Percentiles rank a stretch among this genome's conserved stretches.
Evolutionary conservation across 495 filamentous ascomycete genomes (phyloP).

Genomic region (Aspergillus sclerotiicarbonarius): DNA sequence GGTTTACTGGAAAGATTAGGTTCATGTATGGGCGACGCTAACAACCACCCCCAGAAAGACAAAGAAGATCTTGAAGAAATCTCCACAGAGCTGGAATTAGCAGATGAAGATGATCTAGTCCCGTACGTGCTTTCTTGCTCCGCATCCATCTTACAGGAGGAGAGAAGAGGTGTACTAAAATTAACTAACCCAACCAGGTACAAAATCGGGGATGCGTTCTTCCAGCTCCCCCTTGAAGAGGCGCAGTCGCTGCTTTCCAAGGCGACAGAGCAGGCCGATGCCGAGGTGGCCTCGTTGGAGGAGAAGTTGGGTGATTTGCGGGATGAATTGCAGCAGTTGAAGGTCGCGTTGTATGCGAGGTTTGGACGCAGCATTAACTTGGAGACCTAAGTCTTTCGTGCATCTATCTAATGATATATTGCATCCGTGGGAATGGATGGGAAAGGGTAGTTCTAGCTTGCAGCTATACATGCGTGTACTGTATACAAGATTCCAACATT

Average conservation of each 20-base stretch:
- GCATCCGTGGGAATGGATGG: neutral
- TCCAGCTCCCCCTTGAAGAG: constrained; percentile 77
- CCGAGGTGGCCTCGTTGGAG: constrained; percentile 72
- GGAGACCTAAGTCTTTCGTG: constrained; percentile 61
- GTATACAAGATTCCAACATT: neutral
- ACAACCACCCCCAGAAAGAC: constrained; percentile 67
- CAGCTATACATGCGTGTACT: neutral
- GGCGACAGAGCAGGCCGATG: constrained; percentile 68
- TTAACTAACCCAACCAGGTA: constrained; percentile 63
- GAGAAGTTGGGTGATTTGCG: constrained; percentile 67
- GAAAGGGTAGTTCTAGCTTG: no score
- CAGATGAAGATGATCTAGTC: constrained; percentile 89
- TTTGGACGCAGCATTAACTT: constrained; percentile 96
- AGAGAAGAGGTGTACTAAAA: no score
- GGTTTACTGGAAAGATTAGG: no score
- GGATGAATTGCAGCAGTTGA: constrained; percentile 85
- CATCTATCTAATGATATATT: neutral
- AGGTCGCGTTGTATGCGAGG: constrained; percentile 87
- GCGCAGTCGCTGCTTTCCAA: constrained; percentile 78
- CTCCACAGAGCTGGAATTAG: constrained; percentile 84
- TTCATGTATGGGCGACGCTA: no score
- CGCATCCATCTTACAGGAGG: no score
- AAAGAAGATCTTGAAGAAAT: constrained; percentile 97
- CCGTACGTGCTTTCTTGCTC: constrained; percentile 56
- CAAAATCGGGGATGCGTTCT: constrained; percentile 94